These are phyloP conservation scores for Xylaria flabelliformis DNA, from an alignment of 495 filamentous ascomycete species.

Conservation along the genomic window DNA sequence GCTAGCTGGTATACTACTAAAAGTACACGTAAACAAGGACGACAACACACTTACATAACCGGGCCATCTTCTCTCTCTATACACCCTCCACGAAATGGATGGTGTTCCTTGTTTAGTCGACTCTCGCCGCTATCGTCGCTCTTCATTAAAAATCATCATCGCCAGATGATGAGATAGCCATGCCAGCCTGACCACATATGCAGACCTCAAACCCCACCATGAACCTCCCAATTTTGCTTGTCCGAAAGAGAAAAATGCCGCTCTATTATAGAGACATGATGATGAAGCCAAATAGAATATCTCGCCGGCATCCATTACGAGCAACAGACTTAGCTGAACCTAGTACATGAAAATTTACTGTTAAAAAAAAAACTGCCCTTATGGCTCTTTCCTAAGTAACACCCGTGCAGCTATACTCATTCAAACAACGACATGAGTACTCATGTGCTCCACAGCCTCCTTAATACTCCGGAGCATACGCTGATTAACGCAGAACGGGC, in stretches of 20 bases:
- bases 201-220: not conserved
- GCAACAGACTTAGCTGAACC: not conserved
- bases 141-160: slow-evolving; percentile 22
- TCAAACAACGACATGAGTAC: slow-evolving; percentile 61
- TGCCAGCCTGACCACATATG: slow-evolving; percentile 8
- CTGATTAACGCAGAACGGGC: slow-evolving; percentile 63
- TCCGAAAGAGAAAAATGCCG: not conserved
- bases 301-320: not conserved
- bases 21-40: slow-evolving; percentile 3
- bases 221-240: not conserved
- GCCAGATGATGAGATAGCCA: not conserved
- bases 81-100: not conserved
- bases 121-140: slow-evolving; percentile 18
- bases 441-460: slow-evolving; percentile 66
- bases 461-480: slow-evolving; percentile 62
- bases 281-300: not conserved
- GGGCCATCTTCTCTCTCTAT: not conserved
- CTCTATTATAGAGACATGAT: not conserved
- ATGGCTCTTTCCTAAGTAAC: not conserved
- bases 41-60: not conserved
- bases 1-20: not conserved
- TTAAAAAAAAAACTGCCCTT: not conserved
- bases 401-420: not conserved
- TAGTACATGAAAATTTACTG: not conserved
- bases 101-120: not conserved